Base-by-base conservation (phyloP, 345 rosid genomes). In the Corchorus capsularis region DNA sequence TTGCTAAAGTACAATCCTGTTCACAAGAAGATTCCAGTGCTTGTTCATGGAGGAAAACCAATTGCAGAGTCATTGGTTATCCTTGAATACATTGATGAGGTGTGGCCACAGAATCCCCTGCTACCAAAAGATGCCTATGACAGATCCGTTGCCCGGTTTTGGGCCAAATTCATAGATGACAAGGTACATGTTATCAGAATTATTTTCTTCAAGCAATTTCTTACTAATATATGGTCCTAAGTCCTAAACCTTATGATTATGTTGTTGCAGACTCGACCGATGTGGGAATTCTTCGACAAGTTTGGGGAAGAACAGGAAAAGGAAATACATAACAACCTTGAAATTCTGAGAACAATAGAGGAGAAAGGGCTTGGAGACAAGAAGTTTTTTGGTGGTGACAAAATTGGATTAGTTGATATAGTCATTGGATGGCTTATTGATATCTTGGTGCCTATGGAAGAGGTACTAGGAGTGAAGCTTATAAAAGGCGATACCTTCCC, bases 311-410 rank as follows among this genome's bases (percentile, higher is more conserved):
- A 72, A 22, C 76, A 72, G 43, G 67, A 45, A 5, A 64, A 70
- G 19, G 81, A 71, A 34, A 14, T 20, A 10, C 50, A 59, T 7
- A 72, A 60, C 10, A 16, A 64, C 54, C 27, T 0, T 5, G 60
- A 69, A 69, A 50, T 52, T 5, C 6, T 69, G 73, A 52, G 46
- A 35, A 69, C 60, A 5, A 39, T 82, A 8, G 79, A 82, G 69
- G 71, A 82, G 50, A 20, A 71, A 27, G 70, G 77, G n/a, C 19
- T 82, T 2, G 69, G 63, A 45, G 54, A 71, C 9, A 75, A 71
- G 54, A 75, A 75, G 5, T 78, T 75, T 16, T 82, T 78, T 10
- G 66, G 69, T 0, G 82, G 85, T 15, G 82, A 75, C 59, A 1
- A n/a, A 16, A 46, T 82, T 8, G 54, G 73, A 3, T 0, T 78